Percentiles rank a stretch among this genome's conserved stretches.
Evolutionary conservation across 371 early-diverging fungal species (phyloP).

Genomic region (Zopfochytrium polystomum): DNA sequence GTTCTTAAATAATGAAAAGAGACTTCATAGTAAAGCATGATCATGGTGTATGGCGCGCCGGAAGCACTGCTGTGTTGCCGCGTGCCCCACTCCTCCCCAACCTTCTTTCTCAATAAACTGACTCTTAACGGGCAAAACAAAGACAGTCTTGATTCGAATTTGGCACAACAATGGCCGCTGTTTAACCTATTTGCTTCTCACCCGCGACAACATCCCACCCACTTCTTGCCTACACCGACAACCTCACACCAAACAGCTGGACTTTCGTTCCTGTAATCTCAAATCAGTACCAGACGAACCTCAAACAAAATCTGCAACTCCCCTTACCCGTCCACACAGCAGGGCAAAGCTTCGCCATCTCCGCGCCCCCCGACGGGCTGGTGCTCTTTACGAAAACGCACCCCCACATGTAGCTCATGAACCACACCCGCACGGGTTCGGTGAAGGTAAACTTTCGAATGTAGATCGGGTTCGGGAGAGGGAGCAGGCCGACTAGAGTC

Average conservation of each 20-base stretch:
- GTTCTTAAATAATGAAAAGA: no score
- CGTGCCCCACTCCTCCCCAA: no score
- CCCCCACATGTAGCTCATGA: slow-evolving; percentile 49
- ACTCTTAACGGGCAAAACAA: no score
- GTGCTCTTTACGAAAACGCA: slow-evolving; percentile 35
- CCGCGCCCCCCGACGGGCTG: slow-evolving; percentile 27
- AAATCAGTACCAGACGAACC: background rate
- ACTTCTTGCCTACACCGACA: no score
- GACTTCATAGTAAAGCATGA: no score
- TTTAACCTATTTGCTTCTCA: no score
- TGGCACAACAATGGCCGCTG: no score
- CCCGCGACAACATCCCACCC: no score
- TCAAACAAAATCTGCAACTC: background rate
- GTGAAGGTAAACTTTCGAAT: slow-evolving; percentile 37
- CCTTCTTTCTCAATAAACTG: no score
- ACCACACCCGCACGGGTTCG: slow-evolving; percentile 43
- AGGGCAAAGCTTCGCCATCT: slow-evolving; percentile 39
- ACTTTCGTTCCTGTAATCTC: slow-evolving; percentile 1
- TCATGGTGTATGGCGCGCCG: no score
- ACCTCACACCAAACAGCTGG: slow-evolving; percentile 1
- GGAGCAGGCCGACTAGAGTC: slow-evolving; percentile 48
- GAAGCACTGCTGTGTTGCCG: no score
- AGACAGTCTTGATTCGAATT: no score
- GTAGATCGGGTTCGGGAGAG: slow-evolving; percentile 45
- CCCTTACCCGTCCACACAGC: slow-evolving; percentile 42